Base-by-base conservation (phyloP, 768 basidiomycete genomes). In the Lanmaoa rubissima region DNA sequence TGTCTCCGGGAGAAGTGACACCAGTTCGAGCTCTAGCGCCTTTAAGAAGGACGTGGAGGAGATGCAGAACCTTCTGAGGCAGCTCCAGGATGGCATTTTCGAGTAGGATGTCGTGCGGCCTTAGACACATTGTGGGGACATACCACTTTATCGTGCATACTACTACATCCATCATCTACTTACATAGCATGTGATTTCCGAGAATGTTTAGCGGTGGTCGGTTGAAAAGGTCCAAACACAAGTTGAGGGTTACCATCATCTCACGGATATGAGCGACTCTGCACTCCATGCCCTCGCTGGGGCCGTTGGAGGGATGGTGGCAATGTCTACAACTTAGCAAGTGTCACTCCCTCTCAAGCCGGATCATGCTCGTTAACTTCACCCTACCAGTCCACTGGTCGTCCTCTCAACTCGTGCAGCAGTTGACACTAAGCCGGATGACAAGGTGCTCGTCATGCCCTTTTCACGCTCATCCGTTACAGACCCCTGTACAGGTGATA, bases 401-500 rank as follows among this genome's bases (percentile, higher is more conserved):
- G 90, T 94, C 69, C 75, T 98, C 41, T 95, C 92, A 9, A 98
- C 96, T 2, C 83, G 95, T 48, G 92, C 94, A 4, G 96, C 95
- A 8, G 92, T 98, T 5, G 88, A 92, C 62, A 87, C 88, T 1
- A 91, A 87, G 75, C 86, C 81, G 46, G 82, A 89, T 60, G 74
- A 84, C 58, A 88, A 92, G 80, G 93, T 90, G 42, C 42, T 14
- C 32, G 21, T n/a, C 35, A 43, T n/a, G 11, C 40, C 10, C 5
- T 10, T 11, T 16, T 35, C 12, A 31, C 34, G n/a, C 26, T 32
- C 55, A 26, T 35, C 14, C 19, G 35, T 59, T 59, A 53, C 64
- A 92, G 90, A 81, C 84, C 5, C 75, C 82, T 26, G 82, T 82
- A 57, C 81, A 87, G 66, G 85, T 84, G 7, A 74, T 92, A 16